These are phyloP conservation scores for Pulchroboletus neoregius DNA, from an alignment of 1,284 basidiomycete species.

Conservation along the genomic window DNA sequence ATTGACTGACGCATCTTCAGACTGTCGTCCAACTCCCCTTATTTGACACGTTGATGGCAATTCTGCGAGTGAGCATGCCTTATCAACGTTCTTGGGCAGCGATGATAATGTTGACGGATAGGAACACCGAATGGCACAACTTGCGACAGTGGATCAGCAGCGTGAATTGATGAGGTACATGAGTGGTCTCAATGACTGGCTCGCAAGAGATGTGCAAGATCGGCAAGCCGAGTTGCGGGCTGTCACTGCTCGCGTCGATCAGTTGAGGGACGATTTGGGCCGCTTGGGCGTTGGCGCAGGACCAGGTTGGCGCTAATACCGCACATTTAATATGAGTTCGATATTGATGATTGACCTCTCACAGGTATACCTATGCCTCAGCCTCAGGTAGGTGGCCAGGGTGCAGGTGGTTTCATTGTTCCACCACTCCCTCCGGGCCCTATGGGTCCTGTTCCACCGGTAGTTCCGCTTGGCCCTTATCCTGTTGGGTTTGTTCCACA, in stretches of 20 bases:
- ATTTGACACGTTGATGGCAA: constrained; percentile 54
- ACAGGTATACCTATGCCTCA: constrained; percentile 30
- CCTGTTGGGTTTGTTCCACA: constrained; percentile 35
- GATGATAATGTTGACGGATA: constrained; percentile 29
- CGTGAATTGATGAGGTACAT: constrained; percentile 75
- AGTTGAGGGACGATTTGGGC: constrained; percentile 51
- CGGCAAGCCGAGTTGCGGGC: constrained; percentile 67
- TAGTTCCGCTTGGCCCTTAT: constrained; percentile 17
- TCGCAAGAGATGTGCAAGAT: constrained; percentile 68
- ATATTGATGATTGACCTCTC: constrained; percentile 7
- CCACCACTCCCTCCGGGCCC: constrained; percentile 22
- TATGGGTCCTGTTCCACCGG: constrained; percentile 18
- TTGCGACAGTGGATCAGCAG: constrained; percentile 71
- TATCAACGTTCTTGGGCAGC: neutral
- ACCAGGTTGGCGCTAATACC: constrained; percentile 16
- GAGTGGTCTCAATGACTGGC: constrained; percentile 66
- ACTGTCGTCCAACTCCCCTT: constrained; percentile 57
- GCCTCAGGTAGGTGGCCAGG: constrained; percentile 16
- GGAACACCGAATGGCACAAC: constrained; percentile 70
- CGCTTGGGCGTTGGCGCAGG: constrained; percentile 24
- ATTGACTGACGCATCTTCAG: constrained; percentile 31
- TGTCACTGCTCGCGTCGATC: constrained; percentile 60
- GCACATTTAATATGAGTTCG: neutral
- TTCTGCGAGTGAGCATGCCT: constrained; percentile 50
- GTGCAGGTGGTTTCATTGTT: constrained; percentile 20